Evolutionary conservation across 176 grass and related monocot species (phyloP).

Genomic region (Zoysia pacifica): DNA sequence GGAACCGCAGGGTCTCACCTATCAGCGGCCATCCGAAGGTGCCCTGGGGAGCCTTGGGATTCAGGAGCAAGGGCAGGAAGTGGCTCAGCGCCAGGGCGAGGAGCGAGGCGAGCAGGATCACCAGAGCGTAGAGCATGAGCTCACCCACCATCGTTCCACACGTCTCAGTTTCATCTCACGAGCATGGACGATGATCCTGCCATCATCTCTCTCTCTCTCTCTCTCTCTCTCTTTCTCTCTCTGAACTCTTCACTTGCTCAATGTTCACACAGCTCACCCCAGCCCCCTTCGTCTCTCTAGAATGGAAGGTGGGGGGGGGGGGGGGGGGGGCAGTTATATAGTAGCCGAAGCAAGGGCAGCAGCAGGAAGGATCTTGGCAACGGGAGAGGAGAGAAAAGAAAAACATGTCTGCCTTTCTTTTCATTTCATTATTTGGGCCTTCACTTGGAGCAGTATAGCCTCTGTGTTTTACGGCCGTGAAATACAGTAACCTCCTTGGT

Average conservation of each 20-base stretch:
- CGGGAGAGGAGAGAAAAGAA: background rate
- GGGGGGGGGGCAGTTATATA: constrained; percentile 52
- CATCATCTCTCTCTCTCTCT: no score
- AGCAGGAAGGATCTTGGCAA: constrained; percentile 48
- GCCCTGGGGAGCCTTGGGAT: constrained; percentile 53
- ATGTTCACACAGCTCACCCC: constrained; percentile 18
- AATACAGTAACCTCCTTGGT: background rate
- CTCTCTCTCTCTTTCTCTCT: no score
- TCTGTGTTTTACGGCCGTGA: constrained; percentile 52
- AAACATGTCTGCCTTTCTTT: constrained; percentile 36
- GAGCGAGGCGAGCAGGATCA: constrained; percentile 50
- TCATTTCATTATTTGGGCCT: constrained; percentile 13
- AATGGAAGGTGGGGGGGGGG: constrained; percentile 40
- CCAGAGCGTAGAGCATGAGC: constrained; percentile 41
- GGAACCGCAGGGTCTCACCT: constrained; percentile 76
- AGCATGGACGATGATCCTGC: background rate
- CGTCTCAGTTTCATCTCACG: constrained; percentile 42
- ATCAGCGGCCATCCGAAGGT: constrained; percentile 87
- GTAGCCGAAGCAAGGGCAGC: constrained; percentile 36
- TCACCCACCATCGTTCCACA: constrained; percentile 53
- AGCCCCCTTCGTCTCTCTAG: constrained; percentile 10
- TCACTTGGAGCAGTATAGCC: background rate
- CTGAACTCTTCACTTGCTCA: constrained; percentile 9
- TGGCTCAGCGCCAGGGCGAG: constrained; percentile 55
- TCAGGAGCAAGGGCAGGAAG: constrained; percentile 75